Base-by-base conservation (phyloP, 768 basidiomycete species). In the Kwoniella sp. region DNA sequence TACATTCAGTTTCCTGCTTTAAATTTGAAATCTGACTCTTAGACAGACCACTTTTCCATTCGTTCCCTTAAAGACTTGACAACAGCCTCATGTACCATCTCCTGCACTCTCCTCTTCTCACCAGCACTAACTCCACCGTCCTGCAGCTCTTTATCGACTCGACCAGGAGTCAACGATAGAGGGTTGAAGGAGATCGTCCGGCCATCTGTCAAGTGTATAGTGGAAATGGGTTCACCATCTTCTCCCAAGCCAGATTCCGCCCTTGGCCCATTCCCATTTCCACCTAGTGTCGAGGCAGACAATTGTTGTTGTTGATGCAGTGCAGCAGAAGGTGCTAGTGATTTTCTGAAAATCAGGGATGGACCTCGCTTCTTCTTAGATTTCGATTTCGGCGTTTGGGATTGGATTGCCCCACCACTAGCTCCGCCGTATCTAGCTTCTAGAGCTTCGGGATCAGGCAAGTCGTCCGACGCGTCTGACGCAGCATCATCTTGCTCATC, bases 161-260 rank as follows among this genome's bases (percentile, higher is more conserved):
- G 19, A 8, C 46, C 65, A 6, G 1, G 90, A 87, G 1, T 88
- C 87, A 15, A 89, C 87, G 63, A 84, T 83, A 94, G 81, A 9
- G 92, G 91, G 69, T 95, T 89, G 71, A 95, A 92, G 76, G 88
- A 87, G 25, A 95, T 83, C n/a, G 89, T 78, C 69, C 88, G 86
- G 0, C 92, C 92, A 68, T 92, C 90, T 44, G 84, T 86, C 33
- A 72, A 52, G 36, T 58, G 17, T 17, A 70, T 67, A 47, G 53
- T 37, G 8, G 67, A 40, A 22, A 60, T 6, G 8, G 44, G 44
- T 29, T 50, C 67, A 19, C 57, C 66, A 19, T 49, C 48, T 26
- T 49, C 22, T 5, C 25, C 48, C 24, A 24, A 24, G 9, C 48
- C 48, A 9, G 48, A 26, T 22, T 49, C 48, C 5, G 25, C 48